Evolutionary conservation across 1,139 yeast genomes (phyloP).

Genomic region (Kurtzmaniella quercitrusa): DNA sequence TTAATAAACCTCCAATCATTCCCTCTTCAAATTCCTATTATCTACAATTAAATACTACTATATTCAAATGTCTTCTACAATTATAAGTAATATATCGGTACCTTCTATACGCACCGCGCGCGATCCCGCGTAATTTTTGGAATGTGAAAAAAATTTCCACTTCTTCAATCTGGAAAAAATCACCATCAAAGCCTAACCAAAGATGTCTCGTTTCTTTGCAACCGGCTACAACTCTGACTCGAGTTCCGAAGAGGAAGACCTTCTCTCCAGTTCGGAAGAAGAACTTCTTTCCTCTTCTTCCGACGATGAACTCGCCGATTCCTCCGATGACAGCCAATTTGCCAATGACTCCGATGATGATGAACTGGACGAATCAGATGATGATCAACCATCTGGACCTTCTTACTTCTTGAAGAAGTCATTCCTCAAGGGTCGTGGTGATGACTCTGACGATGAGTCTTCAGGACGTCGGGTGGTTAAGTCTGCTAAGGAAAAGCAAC

Average conservation of each 20-base stretch:
- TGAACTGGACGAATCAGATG: conserved; percentile 37
- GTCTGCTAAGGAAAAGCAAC: conserved; percentile 86
- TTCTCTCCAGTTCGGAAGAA: conserved; percentile 67
- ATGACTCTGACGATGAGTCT: conserved; percentile 53
- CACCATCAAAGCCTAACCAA: conserved; percentile 1
- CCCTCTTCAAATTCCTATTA: too few species aligned
- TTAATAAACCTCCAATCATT: too few species aligned
- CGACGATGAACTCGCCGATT: conserved; percentile 15
- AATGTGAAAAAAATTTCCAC: conserved; percentile 8
- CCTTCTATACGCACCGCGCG: conserved; percentile 3
- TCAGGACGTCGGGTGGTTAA: conserved; percentile 82
- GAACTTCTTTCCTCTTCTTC: conserved; percentile 50
- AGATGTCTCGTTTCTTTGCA: conserved; percentile 76
- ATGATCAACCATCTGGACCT: conserved; percentile 47
- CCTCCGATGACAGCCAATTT: conserved; percentile 41
- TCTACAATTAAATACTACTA: too few species aligned
- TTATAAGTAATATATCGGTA: too few species aligned
- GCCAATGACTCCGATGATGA: conserved; percentile 28
- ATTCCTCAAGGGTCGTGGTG: conserved; percentile 49
- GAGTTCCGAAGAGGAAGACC: conserved; percentile 74
- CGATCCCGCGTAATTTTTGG: conserved; percentile 8
- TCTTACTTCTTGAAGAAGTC: conserved; percentile 56
- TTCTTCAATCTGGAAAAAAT: neutral
- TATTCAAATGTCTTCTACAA: too few species aligned
- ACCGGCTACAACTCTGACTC: conserved; percentile 59